Base-by-base conservation (phyloP, 2,329 filamentous ascomycete genomes). In the Aspergillus melleus region DNA sequence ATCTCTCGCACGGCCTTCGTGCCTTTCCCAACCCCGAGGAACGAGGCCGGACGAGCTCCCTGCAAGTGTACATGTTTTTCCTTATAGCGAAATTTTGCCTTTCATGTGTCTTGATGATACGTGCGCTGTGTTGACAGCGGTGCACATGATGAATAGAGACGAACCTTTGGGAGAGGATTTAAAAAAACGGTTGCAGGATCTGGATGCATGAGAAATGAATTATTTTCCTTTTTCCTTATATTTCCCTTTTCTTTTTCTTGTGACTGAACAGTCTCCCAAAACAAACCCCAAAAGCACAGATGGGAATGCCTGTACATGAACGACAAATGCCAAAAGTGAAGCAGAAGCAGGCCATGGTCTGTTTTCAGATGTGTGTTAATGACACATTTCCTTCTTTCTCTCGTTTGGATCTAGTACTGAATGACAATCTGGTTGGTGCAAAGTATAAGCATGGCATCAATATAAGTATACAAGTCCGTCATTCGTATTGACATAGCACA, bases 201-300 rank as follows among this genome's bases (percentile, higher is more conserved):
- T 68, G 66, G 62, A 64, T 64, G 66, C 68, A 69, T 62, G 59
- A 70, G 65, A 63, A 68, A 67, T 61, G 65, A 68, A 63, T 61
- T 66, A 63, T 66, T 67, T 60, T 67, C 61, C 61, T 61, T 67
- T 67, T 58, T 66, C 58, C 55, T 64, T 12, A 36, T 36, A 14
- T 16, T 64, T 63, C 71, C 14, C 26, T 29, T 29, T 19, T n/a
- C 36, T 42, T 42, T 19, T 42, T 42, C 6, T 32, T n/a, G 16
- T 42, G 36, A 42, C 36, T n/a, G 36, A 14, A 42, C 36, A 42
- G 36, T 42, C 36, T n/a, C 36, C 36, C 36, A 42, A 42, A 42
- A 42, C 14, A 16, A 42, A 42, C 12, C 26, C 32, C 32, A 36
- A 42, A 42, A 42, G 36, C 36, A 42, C 3, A 10, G 11, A 12